Conservation (phyloP, 164 flowering plant genomes). For the Sextonia rubra region DNA sequence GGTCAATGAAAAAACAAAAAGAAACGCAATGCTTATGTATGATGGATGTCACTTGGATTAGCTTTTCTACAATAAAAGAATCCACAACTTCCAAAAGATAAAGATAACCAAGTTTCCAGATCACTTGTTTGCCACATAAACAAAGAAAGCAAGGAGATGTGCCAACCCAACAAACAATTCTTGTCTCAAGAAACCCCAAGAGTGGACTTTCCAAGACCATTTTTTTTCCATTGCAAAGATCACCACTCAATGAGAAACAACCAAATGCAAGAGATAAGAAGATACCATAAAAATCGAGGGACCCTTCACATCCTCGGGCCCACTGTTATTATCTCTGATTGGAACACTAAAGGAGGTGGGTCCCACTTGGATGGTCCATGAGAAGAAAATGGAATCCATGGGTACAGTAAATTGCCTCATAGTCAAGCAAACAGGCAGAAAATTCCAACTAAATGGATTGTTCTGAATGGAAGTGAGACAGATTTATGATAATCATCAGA, state of each 20-base stretch:
- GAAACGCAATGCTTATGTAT: constrained; percentile 16
- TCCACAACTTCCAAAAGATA: constrained; percentile 2
- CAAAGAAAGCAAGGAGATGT: background rate
- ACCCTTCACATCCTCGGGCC: background rate
- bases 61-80: background rate
- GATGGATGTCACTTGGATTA: constrained; percentile 5
- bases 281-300: background rate
- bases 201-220: background rate
- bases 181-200: background rate
- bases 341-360: too few species aligned
- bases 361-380: too few species aligned
- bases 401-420: too few species aligned
- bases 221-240: background rate
- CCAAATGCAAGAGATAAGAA: background rate
- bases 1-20: background rate
- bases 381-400: too few species aligned
- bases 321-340: too few species aligned
- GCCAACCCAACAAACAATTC: background rate
- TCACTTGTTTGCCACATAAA: background rate
- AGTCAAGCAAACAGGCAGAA: too few species aligned
- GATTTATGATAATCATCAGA: too few species aligned
- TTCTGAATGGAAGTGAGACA: too few species aligned
- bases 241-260: background rate
- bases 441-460: too few species aligned
- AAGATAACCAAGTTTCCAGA: background rate